A percentile compares a stretch with the other conserved stretches of the same genome.
Evolutionary conservation across 2,329 filamentous ascomycete species (phyloP).

Genomic region (Orbilia oligospora): DNA sequence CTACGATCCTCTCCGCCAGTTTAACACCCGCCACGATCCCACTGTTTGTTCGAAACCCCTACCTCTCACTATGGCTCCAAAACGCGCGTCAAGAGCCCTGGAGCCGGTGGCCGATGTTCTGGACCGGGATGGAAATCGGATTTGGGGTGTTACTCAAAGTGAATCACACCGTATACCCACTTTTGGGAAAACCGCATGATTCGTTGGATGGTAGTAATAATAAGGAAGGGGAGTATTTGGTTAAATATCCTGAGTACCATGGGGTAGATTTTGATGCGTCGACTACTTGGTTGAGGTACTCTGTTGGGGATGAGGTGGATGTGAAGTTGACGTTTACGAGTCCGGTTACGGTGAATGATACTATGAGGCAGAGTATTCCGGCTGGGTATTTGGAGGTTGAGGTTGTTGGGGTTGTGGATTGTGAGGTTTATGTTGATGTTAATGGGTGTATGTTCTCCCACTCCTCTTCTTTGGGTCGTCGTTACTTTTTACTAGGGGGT

Average conservation of each 20-base stretch:
- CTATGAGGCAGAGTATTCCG: conserved; percentile 83
- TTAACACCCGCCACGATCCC: conserved; percentile 74
- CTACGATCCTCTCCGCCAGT: conserved; percentile 68
- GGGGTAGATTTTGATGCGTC: conserved; percentile 71
- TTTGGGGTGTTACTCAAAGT: conserved; percentile 71
- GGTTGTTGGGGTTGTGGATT: conserved; percentile 76
- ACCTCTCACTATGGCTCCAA: conserved; percentile 75
- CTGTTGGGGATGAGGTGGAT: conserved; percentile 65
- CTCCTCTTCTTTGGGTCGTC: no score
- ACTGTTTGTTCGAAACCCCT: conserved; percentile 74
- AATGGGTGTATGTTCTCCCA: conserved; percentile 70
- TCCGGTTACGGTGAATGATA: conserved; percentile 85
- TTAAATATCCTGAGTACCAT: conserved; percentile 68
- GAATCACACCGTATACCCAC: conserved; percentile 69
- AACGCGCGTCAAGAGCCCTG: conserved; percentile 81
- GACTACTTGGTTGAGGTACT: conserved; percentile 71
- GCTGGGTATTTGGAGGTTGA: conserved; percentile 82
- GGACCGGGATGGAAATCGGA: conserved; percentile 77
- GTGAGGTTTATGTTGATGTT: conserved; percentile 77
- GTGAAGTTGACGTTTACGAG: conserved; percentile 75
- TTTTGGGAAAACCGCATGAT: conserved; percentile 72
- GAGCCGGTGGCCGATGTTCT: conserved; percentile 89
- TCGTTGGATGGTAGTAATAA: conserved; percentile 36
- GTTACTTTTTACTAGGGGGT: not conserved
- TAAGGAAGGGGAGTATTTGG: conserved; percentile 65